A percentile compares a stretch with the other conserved stretches of the same genome.
These are phyloP conservation scores for Cymbomonas tetramitiformis DNA, from an alignment of 139 green algal species.

Conservation along the genomic window DNA sequence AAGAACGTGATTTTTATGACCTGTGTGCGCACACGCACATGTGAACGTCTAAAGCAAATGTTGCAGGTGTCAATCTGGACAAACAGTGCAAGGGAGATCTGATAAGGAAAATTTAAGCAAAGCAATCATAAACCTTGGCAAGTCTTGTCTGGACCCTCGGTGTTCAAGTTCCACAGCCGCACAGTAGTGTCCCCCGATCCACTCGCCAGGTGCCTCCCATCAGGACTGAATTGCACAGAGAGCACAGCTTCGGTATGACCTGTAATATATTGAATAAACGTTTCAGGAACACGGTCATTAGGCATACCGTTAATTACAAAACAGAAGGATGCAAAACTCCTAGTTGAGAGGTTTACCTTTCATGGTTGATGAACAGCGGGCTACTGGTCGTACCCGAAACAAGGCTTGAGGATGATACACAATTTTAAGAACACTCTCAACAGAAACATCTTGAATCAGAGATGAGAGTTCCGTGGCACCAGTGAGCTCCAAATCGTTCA, in stretches of 20 bases:
- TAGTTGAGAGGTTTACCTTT: too few relatives aligned
- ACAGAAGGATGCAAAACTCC: too few relatives aligned
- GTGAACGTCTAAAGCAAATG: too few relatives aligned
- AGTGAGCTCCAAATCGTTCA: slow-evolving; percentile 63
- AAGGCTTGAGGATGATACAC: slow-evolving; percentile 84
- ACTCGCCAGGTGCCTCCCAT: slow-evolving; percentile 66
- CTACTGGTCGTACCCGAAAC: slow-evolving; percentile 82
- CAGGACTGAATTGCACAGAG: slow-evolving; percentile 72
- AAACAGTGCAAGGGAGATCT: too few relatives aligned
- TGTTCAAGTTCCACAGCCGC: slow-evolving; percentile 83
- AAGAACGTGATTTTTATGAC: slow-evolving; percentile 83
- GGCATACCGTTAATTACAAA: too few relatives aligned
- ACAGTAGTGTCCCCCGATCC: slow-evolving; percentile 83
- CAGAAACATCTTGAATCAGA: slow-evolving; percentile 45
- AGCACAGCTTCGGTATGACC: slow-evolving; percentile 85
- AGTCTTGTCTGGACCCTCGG: slow-evolving; percentile 58
- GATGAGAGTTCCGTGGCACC: slow-evolving; percentile 55
- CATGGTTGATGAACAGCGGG: slow-evolving; percentile 75
- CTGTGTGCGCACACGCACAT: slow-evolving; percentile 37
- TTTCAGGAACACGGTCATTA: too few relatives aligned
- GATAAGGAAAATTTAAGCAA: too few relatives aligned
- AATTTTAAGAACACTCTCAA: slow-evolving; percentile 70
- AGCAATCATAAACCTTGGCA: slow-evolving; percentile 30
- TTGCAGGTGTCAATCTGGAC: too few relatives aligned
- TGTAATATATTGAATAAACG: too few relatives aligned